Conservation (phyloP, 257 asterid species). For the Orobanche coerulescens region DNA sequence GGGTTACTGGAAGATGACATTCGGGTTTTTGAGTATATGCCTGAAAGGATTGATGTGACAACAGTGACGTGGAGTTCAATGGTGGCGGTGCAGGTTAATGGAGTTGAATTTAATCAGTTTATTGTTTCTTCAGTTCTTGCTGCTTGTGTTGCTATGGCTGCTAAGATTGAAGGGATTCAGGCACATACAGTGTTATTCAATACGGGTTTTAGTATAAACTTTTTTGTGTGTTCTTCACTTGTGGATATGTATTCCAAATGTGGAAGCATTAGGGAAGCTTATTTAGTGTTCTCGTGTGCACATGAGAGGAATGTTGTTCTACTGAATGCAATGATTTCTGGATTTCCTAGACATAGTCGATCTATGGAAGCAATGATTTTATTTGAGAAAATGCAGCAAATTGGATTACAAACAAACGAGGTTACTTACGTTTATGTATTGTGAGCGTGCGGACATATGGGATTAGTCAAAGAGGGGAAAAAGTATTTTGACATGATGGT, state of each 20-base stretch:
- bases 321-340: conserved; percentile 83
- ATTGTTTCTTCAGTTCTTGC: conserved; percentile 55
- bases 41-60: conserved; percentile 57
- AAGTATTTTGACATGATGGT: conserved; percentile 63
- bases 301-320: conserved; percentile 59
- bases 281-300: conserved; percentile 43
- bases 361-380: conserved; percentile 66
- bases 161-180: conserved; percentile 77
- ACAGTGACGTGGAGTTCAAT: conserved; percentile 96
- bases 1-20: conserved; percentile 46
- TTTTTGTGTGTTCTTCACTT: conserved; percentile 56
- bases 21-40: conserved; percentile 44
- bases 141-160: conserved; percentile 79
- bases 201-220: conserved; percentile 43
- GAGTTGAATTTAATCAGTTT: conserved; percentile 42
- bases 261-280: conserved; percentile 60
- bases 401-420: conserved; percentile 43
- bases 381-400: conserved; percentile 86
- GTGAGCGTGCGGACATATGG: conserved; percentile 87
- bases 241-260: conserved; percentile 74
- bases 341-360: conserved; percentile 66
- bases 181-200: conserved; percentile 49
- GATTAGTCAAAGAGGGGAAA: conserved; percentile 62
- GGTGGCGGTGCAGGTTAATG: conserved; percentile 47
- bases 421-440: conserved; percentile 60